Conservation (phyloP, 2,329 filamentous ascomycete species). For the Penicillium sp. region DNA sequence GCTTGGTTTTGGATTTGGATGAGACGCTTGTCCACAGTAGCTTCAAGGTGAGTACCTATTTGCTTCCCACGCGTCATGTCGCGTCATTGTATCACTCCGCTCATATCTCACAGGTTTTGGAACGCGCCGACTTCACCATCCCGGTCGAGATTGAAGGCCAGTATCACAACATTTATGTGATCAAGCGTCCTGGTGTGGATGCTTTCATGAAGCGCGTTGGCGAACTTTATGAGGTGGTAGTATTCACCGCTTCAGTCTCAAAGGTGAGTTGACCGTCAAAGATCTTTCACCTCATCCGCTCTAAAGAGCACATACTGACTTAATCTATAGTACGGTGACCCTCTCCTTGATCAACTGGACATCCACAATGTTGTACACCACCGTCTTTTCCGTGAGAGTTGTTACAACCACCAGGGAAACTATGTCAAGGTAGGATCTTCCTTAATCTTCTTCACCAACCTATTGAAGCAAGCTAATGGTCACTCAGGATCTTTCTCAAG, state of each 20-base stretch:
- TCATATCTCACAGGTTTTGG: constrained; percentile 69
- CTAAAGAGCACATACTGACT: constrained; percentile 10
- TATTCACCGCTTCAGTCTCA: constrained; percentile 97
- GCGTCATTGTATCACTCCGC: constrained; percentile 17
- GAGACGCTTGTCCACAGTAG: constrained; percentile 98
- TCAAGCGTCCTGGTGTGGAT: constrained; percentile 97
- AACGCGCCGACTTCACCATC: constrained; percentile 98
- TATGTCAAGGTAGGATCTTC: constrained; percentile 73
- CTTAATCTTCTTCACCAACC: neutral
- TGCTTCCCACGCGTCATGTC: neutral
- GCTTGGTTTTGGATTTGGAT: constrained; percentile 90
- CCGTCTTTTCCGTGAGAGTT: constrained; percentile 94
- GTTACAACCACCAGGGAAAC: constrained; percentile 98
- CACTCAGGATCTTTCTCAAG: constrained; percentile 83
- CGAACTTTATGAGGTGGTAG: constrained; percentile 96
- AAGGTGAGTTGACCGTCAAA: constrained; percentile 65
- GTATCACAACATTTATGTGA: constrained; percentile 99
- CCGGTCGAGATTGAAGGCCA: constrained; percentile 98
- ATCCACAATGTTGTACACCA: constrained; percentile 98
- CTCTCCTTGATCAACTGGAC: constrained; percentile 91
- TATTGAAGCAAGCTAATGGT: constrained; percentile 13
- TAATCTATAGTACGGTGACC: constrained; percentile 78
- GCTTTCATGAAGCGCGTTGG: constrained; percentile 99
- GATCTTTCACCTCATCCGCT: neutral
- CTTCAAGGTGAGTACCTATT: constrained; percentile 74